phyloP scores from a whole-genome alignment of 2,329 filamentous ascomycete genomes.

The Coniochaeta hoffmannii region DNA sequence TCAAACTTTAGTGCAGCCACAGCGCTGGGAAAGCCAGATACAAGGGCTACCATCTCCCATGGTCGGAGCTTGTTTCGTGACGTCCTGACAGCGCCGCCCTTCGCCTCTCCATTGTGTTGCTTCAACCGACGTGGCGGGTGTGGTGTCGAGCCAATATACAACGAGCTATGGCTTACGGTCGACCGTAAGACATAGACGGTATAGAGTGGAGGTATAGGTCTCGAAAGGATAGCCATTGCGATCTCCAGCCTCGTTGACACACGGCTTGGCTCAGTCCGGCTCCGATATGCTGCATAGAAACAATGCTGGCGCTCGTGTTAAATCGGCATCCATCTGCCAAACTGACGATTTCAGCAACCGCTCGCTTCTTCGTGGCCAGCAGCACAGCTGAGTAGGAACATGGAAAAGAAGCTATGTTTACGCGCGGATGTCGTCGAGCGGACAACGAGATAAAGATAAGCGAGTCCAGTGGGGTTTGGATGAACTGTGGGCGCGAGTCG shows the following conservation, averaged over 20 bases:
- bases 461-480: neutral
- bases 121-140: conserved; percentile 76
- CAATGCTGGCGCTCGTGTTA: neutral
- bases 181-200: conserved; percentile 90
- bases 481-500: too few relatives aligned
- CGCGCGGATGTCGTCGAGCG: neutral
- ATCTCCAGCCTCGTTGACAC: conserved; percentile 4
- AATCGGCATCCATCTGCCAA: too few relatives aligned
- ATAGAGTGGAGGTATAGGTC: conserved; percentile 79
- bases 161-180: conserved; percentile 58
- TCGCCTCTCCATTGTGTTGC: conserved; percentile 83
- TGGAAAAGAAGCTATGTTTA: neutral
- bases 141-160: conserved; percentile 91
- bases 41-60: conserved; percentile 84
- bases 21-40: conserved; percentile 82
- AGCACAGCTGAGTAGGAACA: neutral
- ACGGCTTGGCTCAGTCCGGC: neutral
- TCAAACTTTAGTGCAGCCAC: conserved; percentile 91
- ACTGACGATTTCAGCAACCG: too few relatives aligned
- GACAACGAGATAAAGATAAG: neutral
- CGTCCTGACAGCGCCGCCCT: conserved; percentile 76
- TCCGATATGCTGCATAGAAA: neutral
- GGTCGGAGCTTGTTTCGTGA: conserved; percentile 61
- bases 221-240: conserved; percentile 33
- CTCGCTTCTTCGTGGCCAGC: too few relatives aligned